A percentile compares a stretch with the other conserved stretches of the same genome.
Conservation (phyloP, 768 basidiomycete species). For the Leccinum imitatum region DNA sequence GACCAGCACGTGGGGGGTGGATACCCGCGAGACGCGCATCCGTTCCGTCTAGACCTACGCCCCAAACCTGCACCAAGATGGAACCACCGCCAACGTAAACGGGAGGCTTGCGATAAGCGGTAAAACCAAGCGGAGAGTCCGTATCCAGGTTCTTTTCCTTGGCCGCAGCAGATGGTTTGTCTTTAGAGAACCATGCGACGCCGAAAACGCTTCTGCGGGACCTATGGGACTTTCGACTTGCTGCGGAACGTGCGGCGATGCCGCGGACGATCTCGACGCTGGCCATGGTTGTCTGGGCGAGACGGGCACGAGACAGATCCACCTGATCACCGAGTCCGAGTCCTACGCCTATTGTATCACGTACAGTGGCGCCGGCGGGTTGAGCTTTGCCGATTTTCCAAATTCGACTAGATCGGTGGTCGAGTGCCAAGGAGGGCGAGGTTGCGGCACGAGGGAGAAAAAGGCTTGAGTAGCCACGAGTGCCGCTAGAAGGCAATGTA, state of each 20-base stretch:
- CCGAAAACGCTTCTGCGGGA: constrained; percentile 27
- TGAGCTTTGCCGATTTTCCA: constrained; percentile 26
- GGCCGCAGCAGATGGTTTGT: constrained; percentile 11
- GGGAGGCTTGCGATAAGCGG: constrained; percentile 72
- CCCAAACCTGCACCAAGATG: constrained; percentile 86
- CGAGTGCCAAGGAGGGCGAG: constrained; percentile 19
- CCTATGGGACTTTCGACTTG: constrained; percentile 17
- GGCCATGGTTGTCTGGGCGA: constrained; percentile 88
- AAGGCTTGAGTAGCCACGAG: constrained; percentile 55
- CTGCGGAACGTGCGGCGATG: constrained; percentile 29
- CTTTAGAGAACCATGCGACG: constrained; percentile 32
- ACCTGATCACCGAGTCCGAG: constrained; percentile 47
- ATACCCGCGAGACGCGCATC: constrained; percentile 69
- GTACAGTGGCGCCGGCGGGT: constrained; percentile 13
- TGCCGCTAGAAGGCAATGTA: constrained; percentile 46
- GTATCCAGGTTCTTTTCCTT: constrained; percentile 12
- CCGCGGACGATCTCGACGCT: constrained; percentile 78
- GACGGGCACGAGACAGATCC: constrained; percentile 72
- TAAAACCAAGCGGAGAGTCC: constrained; percentile 56
- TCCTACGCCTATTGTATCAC: constrained; percentile 26
- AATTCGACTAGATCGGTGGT: constrained; percentile 17
- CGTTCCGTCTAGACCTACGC: constrained; percentile 76
- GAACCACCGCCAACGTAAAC: constrained; percentile 64
- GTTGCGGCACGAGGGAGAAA: constrained; percentile 45
- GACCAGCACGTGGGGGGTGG: constrained; percentile 14